Base-by-base conservation (phyloP, 2,329 filamentous ascomycete genomes). In the Ophiostoma ulmi region DNA sequence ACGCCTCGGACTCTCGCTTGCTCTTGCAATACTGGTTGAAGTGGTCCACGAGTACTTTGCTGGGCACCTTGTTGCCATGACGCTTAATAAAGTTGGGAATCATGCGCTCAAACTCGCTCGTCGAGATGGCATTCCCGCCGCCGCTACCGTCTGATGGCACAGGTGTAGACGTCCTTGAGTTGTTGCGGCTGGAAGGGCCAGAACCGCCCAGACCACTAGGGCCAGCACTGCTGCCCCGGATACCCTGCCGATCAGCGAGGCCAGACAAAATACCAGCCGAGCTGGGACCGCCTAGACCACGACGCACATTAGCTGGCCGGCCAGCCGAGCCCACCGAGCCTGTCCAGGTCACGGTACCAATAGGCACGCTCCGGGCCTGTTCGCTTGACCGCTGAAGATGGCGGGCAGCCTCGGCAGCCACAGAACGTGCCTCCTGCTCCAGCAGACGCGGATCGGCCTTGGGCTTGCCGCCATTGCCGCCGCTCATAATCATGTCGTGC, bases 321-420 rank as follows among this genome's bases (percentile, higher is more conserved):
- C 94, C 94, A 5, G 88, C 89, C 68, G 90, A 86, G 11, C 94
- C 94, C 66, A 91, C 88, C 75, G 91, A 88, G 1, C 95, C 94
- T 0, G 94, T 98, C 94, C 94, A 98, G 0, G 94, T 97, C 10
- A 95, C 92, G 0, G 91, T 93, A 8, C 94, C 94, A 41, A 93
- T 89, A 0, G 92, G 92, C 1, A 94, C 83, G 10, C 83, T 85
- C 13, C 88, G 85, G 2, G 94, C 93, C 39, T 90, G 85, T 76
- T 94, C 87, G 61, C 87, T 89, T 11, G 93, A 89, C 72, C 87
- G 87, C 39, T 89, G 87, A 1, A 98, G 86, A 74, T 92, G 90
- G 31, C 86, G 86, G 0, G 92, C 92, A 1, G 94, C 94, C 76
- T 91, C 84, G 0, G 90, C 87, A 2, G 93, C 94, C 2, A 96